Evolutionary conservation across 139 green algal species (phyloP).

Genomic region (Chlamydomonas sphaeroides): DNA sequence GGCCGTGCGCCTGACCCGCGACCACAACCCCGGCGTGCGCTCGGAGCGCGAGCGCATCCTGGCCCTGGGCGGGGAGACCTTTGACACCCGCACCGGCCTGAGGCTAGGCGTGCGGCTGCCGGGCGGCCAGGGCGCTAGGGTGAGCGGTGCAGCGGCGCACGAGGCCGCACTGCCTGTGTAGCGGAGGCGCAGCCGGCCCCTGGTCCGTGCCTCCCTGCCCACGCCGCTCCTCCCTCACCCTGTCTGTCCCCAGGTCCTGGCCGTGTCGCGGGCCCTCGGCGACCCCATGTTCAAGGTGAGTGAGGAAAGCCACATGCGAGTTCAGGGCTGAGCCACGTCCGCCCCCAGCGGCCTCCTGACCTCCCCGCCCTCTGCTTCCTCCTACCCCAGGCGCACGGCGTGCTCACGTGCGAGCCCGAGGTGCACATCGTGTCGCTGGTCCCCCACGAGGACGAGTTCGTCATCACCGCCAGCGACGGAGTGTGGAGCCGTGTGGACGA

Average conservation of each 20-base stretch:
- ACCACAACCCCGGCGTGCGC: slow-evolving; percentile 79
- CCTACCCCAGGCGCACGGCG: neutral
- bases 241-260: slow-evolving; percentile 57
- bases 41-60: slow-evolving; percentile 77
- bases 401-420: slow-evolving; percentile 28
- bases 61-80: slow-evolving; percentile 63
- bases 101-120: slow-evolving; percentile 65
- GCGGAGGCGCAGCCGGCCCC: slow-evolving; percentile 53
- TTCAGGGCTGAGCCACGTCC: neutral
- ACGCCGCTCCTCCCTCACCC: too few species aligned
- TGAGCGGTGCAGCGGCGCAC: slow-evolving; percentile 53
- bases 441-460: slow-evolving; percentile 56
- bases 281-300: slow-evolving; percentile 82
- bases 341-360: neutral
- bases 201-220: too few species aligned
- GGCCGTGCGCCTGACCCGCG: slow-evolving; percentile 71
- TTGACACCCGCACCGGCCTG: slow-evolving; percentile 53
- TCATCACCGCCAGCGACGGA: slow-evolving; percentile 88
- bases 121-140: neutral
- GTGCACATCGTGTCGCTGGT: slow-evolving; percentile 23
- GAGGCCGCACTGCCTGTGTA: slow-evolving; percentile 66
- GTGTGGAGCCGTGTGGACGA: slow-evolving; percentile 90
- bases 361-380: neutral
- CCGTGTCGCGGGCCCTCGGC: slow-evolving; percentile 78
- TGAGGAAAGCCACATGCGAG: too few species aligned